Base-by-base conservation (phyloP, 2,329 filamentous ascomycete genomes). In the Blastomyces percursus region DNA sequence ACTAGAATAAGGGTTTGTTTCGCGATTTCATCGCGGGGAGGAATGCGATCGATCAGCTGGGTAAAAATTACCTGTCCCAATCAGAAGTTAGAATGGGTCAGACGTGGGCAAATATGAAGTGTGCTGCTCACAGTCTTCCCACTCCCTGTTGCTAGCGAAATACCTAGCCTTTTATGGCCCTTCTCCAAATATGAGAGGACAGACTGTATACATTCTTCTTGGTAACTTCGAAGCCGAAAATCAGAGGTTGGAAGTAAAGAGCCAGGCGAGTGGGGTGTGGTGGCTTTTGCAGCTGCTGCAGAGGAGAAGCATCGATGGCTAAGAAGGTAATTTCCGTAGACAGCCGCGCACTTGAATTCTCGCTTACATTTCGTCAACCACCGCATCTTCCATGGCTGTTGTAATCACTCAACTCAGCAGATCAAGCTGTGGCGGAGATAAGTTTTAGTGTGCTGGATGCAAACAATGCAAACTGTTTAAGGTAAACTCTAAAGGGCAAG, bases 151-250 rank as follows among this genome's bases (percentile, higher is more conserved):
- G 91, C 92, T 44, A 96, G 75, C 0, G 92, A 96, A 5, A 96
- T 83, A 0, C 91, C 91, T 1, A 96, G 77, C 7, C 92, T 83
- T 70, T 89, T 91, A 67, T 92, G 85, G 0, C 91, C 91, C 42
- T 83, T 76, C 2, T 82, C 73, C 0, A 96, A 73, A 62, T 91
- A 85, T 1, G 81, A 76, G 1, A 96, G 76, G 2, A 96, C 89
- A 0, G 91, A 86, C 70, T 89, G 84, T 64, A 96, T 95, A 71
- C 90, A 95, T 80, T 96, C 91, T 78, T 94, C 87, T 73, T 96
- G 92, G 71, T 96, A 96, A 68, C 88, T 81, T 67, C 91, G 88
- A 51, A 96, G 84, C 62, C 81, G 81, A 61, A 93, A 78, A 50
- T 73, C 71, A 48, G 64, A 51, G 52, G 67, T 63, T 27, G 61